Base-by-base conservation (phyloP, 2,329 filamentous ascomycete species). In the Elsinoe fawcettii region DNA sequence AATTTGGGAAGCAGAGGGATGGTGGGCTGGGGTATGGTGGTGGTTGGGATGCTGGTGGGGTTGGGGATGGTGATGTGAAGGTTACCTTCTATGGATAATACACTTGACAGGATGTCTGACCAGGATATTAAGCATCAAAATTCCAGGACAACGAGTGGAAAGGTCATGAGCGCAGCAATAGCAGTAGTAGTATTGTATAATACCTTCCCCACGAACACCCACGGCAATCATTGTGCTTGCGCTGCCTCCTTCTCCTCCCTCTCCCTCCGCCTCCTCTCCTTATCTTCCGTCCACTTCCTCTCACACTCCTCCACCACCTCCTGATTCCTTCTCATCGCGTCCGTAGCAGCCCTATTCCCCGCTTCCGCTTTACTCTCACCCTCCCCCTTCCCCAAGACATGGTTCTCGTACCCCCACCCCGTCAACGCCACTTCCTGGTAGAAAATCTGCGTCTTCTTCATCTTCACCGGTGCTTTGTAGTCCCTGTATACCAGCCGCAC, bases 281-380 rank as follows among this genome's bases (percentile, higher is more conserved):
- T 57, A 44, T 51, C 44, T 11, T 53, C 63, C n/a, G 12, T 6
- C 30, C 49, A 47, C 12, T 16, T 37, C 22, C 6, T 30, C 27
- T 43, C 65, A 37, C 65, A 64, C 20, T 67, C 62, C 9, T 67
- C 63, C 7, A 71, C 62, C 20, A 69, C 37, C 0, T 47, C 59
- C 58, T 65, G 68, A 6, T 43, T 60, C 43, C 65, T 84, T 41
- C 77, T 74, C 66, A 91, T 65, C 0, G 85, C 86, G 62, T 76
- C 74, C 41, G 74, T 70, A 0, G 88, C 88, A 1, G 87, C 87
- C 62, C 80, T 83, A 12, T 80, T 74, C 0, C 84, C 84, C 1
- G 87, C 88, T 58, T 88, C 84, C 58, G 80, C 82, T 71, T 90
- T 90, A 56, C 79, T 82, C 61, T 82, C 71, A 1, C 80, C 87